These are phyloP conservation scores for Cydonia oblonga DNA, from an alignment of 331 rosid species.

Conservation along the genomic window DNA sequence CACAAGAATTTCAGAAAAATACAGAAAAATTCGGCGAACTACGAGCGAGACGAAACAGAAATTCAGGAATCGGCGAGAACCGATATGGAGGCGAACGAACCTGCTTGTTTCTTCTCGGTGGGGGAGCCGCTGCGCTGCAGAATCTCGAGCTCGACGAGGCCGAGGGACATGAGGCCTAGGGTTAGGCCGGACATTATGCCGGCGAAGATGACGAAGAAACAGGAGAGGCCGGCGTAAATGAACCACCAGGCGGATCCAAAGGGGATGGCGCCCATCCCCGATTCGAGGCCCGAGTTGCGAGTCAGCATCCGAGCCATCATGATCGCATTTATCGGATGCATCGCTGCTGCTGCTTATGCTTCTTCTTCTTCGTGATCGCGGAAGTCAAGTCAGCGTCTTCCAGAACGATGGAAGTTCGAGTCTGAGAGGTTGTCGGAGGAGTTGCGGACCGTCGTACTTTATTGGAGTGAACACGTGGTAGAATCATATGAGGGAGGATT, in stretches of 20 bases:
- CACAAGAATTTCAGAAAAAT: neutral
- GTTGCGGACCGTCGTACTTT: neutral
- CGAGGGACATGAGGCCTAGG: constrained; percentile 93
- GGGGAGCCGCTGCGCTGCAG: constrained; percentile 81
- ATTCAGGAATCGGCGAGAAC: neutral
- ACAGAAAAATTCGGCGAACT: constrained; percentile 10
- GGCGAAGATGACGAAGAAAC: constrained; percentile 63
- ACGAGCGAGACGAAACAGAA: neutral
- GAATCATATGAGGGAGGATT: neutral
- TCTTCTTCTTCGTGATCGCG: neutral
- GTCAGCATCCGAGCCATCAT: constrained; percentile 42
- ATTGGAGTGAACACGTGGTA: neutral
- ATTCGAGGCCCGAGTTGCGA: constrained; percentile 30
- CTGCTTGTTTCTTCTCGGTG: constrained; percentile 84
- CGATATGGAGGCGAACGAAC: constrained; percentile 14
- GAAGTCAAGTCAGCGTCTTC: neutral
- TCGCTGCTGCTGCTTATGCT: neutral
- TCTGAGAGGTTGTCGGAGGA: neutral
- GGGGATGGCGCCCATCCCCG: constrained; percentile 21
- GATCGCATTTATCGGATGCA: constrained; percentile 39
- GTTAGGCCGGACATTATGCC: constrained; percentile 96
- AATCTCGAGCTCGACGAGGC: constrained; percentile 94
- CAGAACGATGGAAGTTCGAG: neutral
- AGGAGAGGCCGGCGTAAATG: constrained; percentile 59
- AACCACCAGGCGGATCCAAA: constrained; percentile 66